A percentile compares a stretch with the other conserved stretches of the same genome.
These are phyloP conservation scores for Phialocephala sp. DNA, from an alignment of 2,329 filamentous ascomycete species.

Conservation along the genomic window DNA sequence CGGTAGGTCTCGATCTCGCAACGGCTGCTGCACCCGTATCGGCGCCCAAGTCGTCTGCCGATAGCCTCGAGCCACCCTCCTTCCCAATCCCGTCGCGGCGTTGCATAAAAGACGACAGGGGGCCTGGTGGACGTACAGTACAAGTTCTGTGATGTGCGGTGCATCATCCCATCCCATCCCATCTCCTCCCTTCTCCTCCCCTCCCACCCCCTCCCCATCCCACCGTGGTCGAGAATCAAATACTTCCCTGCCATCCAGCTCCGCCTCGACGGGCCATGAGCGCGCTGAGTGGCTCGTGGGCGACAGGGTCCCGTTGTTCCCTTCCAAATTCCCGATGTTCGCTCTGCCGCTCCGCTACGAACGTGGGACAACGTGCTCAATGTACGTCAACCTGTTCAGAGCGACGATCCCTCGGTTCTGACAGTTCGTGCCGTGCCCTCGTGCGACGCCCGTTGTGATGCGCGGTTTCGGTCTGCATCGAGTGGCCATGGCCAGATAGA, in stretches of 20 bases:
- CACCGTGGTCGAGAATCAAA: background rate
- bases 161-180: background rate
- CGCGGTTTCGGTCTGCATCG: background rate
- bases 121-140: no score
- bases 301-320: background rate
- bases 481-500: no score
- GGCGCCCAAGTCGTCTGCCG: background rate
- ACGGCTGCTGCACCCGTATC: background rate
- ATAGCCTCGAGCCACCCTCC: background rate
- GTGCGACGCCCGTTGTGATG: conserved; percentile 2
- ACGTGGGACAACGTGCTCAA: conserved; percentile 4
- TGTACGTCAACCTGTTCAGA: background rate
- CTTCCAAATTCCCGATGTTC: background rate
- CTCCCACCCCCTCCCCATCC: no score
- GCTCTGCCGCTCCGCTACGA: background rate
- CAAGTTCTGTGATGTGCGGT: background rate
- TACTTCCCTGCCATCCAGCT: background rate
- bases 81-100: background rate
- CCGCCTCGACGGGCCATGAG: background rate
- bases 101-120: background rate
- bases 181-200: no score
- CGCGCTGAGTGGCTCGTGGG: background rate
- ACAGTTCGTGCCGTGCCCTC: conserved; percentile 6
- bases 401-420: background rate
- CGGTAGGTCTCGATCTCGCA: background rate